Conservation (phyloP, 768 basidiomycete genomes). For the Tulasnella sp. region DNA sequence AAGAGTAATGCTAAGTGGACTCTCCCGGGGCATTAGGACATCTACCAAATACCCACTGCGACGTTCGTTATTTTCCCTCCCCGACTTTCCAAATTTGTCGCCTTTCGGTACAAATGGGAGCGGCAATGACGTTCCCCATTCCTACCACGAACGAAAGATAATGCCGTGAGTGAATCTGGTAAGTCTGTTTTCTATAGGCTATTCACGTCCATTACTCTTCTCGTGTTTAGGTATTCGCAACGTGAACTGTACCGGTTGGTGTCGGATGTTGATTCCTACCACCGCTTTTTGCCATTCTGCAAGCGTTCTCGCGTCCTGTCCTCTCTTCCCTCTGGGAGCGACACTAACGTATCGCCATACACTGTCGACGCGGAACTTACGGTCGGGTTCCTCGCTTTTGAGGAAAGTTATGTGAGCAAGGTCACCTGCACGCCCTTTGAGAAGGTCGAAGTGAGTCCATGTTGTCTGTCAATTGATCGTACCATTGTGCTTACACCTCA, state of each 20-base stretch:
- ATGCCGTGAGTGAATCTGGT: constrained; percentile 58
- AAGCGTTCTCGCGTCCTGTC: constrained; percentile 52
- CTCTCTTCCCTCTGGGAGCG: constrained; percentile 23
- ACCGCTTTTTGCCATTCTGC: constrained; percentile 82
- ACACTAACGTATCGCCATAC: constrained; percentile 27
- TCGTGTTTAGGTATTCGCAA: constrained; percentile 50
- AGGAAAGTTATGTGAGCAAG: constrained; percentile 74
- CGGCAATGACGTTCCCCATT: constrained; percentile 37
- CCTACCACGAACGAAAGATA: constrained; percentile 72
- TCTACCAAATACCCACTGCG: too few relatives aligned
- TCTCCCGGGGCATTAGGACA: too few relatives aligned
- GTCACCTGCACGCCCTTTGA: constrained; percentile 71
- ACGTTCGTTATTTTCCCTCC: constrained; percentile 6
- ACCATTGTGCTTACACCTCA: constrained; percentile 14
- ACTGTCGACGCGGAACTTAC: constrained; percentile 74
- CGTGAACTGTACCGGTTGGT: constrained; percentile 76
- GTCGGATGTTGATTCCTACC: constrained; percentile 76
- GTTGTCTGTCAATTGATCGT: neutral
- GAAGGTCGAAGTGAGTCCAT: constrained; percentile 55
- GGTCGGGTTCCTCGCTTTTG: constrained; percentile 77
- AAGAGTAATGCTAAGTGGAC: too few relatives aligned
- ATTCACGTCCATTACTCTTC: constrained; percentile 11
- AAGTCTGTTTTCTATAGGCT: neutral
- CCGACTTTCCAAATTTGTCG: constrained; percentile 4
- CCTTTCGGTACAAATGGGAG: constrained; percentile 18